Evolutionary conservation across 768 basidiomycete species (phyloP).

Genomic region (Termitomyces sp.): DNA sequence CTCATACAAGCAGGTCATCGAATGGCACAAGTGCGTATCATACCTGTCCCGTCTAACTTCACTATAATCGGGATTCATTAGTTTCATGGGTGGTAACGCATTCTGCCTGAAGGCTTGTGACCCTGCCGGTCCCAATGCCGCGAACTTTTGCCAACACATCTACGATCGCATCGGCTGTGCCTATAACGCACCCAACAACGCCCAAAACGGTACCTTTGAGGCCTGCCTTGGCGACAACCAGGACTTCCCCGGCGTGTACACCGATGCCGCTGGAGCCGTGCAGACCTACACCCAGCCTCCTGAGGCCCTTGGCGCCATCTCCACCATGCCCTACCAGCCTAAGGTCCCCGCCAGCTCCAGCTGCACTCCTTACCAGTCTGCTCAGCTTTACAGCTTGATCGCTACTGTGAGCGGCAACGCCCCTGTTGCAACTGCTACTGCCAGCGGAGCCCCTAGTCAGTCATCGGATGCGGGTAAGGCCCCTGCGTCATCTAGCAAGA

Average conservation of each 20-base stretch:
- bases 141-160: conserved; percentile 61
- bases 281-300: conserved; percentile 36
- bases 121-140: conserved; percentile 41
- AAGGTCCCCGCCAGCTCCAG: conserved; percentile 30
- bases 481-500: conserved; percentile 5
- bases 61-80: conserved; percentile 16
- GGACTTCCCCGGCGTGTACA: conserved; percentile 49
- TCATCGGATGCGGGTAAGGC: background rate
- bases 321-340: conserved; percentile 31
- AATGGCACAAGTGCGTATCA: conserved; percentile 59
- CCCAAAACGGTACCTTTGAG: conserved; percentile 54
- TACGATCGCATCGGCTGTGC: conserved; percentile 69
- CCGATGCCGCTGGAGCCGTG: conserved; percentile 26
- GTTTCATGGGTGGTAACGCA: conserved; percentile 61
- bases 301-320: conserved; percentile 29
- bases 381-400: conserved; percentile 23
- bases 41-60: background rate
- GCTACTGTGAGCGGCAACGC: conserved; percentile 10
- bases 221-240: conserved; percentile 64
- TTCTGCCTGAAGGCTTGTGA: conserved; percentile 78
- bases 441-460: background rate
- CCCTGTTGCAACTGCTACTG: background rate
- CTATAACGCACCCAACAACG: conserved; percentile 68
- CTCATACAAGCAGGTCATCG: conserved; percentile 46
- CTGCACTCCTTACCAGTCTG: conserved; percentile 25